Base-by-base conservation (phyloP, 208 protist genomes). In the Herpetomonas samuelpessoai region DNA sequence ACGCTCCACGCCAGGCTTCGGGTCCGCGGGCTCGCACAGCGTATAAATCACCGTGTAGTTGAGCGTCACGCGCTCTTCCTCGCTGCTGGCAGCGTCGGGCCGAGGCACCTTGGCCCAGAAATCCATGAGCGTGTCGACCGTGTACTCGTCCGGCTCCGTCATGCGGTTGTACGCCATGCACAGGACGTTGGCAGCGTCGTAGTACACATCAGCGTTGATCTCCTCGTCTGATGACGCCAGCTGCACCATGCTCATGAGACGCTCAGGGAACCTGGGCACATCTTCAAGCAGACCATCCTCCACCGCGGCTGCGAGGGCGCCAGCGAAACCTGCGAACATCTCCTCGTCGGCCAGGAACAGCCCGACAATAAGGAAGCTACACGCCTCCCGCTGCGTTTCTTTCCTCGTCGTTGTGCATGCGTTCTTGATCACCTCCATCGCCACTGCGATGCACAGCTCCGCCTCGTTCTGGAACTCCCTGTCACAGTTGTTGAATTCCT, bases 241-340 rank as follows among this genome's bases (percentile, higher is more conserved):
- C 9, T 76, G 70, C 68, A 96, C 77, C 78, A 96, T 91, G 30
- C 51, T 59, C 74, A 93, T 89, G 55, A 91, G 93, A 46, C 89
- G 89, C 65, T 93, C 83, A 26, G 75, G 74, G 76, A 92, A 93
- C 80, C 88, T 90, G 19, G 89, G 89, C 26, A 87, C 81, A 53
- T 96, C 89, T 57, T 91, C 84, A 12, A 93, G 56, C 21, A 92
- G 39, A 19, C 84, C 86, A 31, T 96, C 89, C 67, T 93, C 84
- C 28, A 93, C 77, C 14, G 89, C 89, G 3, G 68, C 58, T 4
- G 75, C 77, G 14, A 90, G 68, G 2, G 89, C 80, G 41, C 63
- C 66, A 38, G 83, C 77, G 57, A 96, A 92, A 21, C 86, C 86
- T 18, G 76, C 60, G 26, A 93, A 68, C 18, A 96, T 70, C 64